Percentiles rank a stretch among this genome's conserved stretches.
These are phyloP conservation scores for Iberis amara DNA, from an alignment of 441 rosid species.

Conservation along the genomic window DNA sequence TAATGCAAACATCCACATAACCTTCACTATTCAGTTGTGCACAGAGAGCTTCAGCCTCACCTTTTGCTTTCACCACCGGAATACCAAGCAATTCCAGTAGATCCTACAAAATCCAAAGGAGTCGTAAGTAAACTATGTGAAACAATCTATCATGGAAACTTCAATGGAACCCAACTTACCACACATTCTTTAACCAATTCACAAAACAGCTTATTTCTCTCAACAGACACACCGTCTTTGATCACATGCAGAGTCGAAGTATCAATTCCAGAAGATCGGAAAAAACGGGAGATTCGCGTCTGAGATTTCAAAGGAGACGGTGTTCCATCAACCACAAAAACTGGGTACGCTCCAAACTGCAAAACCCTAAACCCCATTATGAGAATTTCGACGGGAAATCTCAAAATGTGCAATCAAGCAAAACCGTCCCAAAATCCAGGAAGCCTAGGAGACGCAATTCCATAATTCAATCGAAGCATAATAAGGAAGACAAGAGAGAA, in stretches of 20 bases:
- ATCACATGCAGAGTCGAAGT: slow-evolving; percentile 31
- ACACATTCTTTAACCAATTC: slow-evolving; percentile 69
- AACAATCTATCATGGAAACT: not conserved
- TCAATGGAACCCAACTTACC: slow-evolving; percentile 37
- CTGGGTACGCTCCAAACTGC: slow-evolving; percentile 85
- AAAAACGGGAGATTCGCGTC: slow-evolving; percentile 56
- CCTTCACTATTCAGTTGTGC: slow-evolving; percentile 74
- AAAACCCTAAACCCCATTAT: slow-evolving; percentile 19
- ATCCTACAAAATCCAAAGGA: slow-evolving; percentile 39
- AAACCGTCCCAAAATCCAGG: not conserved
- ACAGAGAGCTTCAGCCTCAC: slow-evolving; percentile 94
- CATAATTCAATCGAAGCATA: not conserved
- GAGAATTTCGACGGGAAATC: not conserved
- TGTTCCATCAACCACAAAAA: slow-evolving; percentile 79
- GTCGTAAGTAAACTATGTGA: not conserved
- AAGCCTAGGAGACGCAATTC: not conserved
- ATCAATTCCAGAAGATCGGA: slow-evolving; percentile 51
- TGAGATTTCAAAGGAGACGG: slow-evolving; percentile 74
- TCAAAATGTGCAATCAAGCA: not conserved
- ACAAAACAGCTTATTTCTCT: slow-evolving; percentile 55
- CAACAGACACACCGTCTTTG: slow-evolving; percentile 50
- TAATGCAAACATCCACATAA: slow-evolving; percentile 79
- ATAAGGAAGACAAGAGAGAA: not conserved
- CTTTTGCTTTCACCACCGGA: slow-evolving; percentile 68
- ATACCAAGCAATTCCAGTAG: slow-evolving; percentile 69